Percentiles rank a stretch among this genome's conserved stretches.
These are phyloP conservation scores for Gossypium australe DNA, from an alignment of 345 rosid species.

Conservation along the genomic window DNA sequence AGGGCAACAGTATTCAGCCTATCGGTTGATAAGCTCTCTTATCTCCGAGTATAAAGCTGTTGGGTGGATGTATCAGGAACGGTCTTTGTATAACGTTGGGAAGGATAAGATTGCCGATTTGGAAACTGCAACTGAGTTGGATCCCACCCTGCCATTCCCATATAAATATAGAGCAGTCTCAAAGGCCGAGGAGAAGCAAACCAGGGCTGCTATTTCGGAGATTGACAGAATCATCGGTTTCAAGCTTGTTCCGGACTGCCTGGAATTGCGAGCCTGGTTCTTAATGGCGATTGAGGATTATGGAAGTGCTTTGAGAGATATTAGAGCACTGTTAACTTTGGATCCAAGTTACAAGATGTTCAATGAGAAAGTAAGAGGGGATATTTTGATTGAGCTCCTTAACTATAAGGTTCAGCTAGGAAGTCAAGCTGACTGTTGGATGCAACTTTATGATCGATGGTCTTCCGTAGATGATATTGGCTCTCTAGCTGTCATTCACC, in stretches of 20 bases:
- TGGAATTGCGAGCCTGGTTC: constrained; percentile 86
- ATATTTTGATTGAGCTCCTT: constrained; percentile 55
- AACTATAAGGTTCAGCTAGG: constrained; percentile 33
- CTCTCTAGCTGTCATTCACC: constrained; percentile 78
- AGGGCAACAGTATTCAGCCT: constrained; percentile 68
- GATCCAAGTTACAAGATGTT: constrained; percentile 66
- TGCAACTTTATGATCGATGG: constrained; percentile 84
- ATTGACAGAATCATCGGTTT: constrained; percentile 58
- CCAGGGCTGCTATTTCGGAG: constrained; percentile 62
- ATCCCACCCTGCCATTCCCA: constrained; percentile 73
- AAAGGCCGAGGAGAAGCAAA: constrained; percentile 52
- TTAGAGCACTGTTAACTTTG: constrained; percentile 60
- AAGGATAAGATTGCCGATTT: constrained; percentile 56
- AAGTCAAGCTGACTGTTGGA: constrained; percentile 82
- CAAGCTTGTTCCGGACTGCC: constrained; percentile 67
- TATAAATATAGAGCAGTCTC: constrained; percentile 74
- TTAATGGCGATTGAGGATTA: constrained; percentile 65
- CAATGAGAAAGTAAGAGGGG: constrained; percentile 48
- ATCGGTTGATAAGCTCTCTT: constrained; percentile 54
- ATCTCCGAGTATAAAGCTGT: constrained; percentile 51
- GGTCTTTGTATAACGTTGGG: constrained; percentile 61
- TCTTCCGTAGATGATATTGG: constrained; percentile 92
- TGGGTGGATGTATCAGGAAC: constrained; percentile 99
- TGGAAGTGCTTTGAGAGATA: constrained; percentile 65
- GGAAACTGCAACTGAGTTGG: constrained; percentile 69